Evolutionary conservation across 108 stramenopile species (phyloP).

Genomic region (Phaeodactylum tricornutum): DNA sequence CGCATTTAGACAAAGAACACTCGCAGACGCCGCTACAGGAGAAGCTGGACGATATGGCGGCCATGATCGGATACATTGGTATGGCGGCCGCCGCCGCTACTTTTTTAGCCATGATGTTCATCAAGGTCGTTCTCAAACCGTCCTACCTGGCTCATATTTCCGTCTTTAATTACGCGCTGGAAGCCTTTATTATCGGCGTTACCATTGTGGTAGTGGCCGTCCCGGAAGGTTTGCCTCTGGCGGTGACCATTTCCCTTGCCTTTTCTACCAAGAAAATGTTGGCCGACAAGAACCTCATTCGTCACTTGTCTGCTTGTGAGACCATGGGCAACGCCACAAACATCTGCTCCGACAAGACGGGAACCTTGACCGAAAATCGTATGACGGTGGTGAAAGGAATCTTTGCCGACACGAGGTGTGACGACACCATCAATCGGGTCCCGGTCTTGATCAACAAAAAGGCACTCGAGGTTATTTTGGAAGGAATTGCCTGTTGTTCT

Average conservation of each 20-base stretch:
- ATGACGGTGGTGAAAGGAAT: slow-evolving; percentile 77
- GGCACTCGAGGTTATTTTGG: slow-evolving; percentile 34
- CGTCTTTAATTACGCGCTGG: slow-evolving; percentile 40
- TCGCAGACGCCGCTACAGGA: slow-evolving; percentile 70
- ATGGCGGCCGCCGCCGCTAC: slow-evolving; percentile 66
- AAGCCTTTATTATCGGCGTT: slow-evolving; percentile 88
- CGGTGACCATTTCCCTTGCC: slow-evolving; percentile 87
- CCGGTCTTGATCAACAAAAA: slow-evolving; percentile 15
- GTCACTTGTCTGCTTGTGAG: slow-evolving; percentile 90
- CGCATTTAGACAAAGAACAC: slow-evolving; percentile 62
- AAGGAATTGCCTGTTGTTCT: slow-evolving; percentile 52
- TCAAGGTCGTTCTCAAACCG: slow-evolving; percentile 48
- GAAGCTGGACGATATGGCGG: slow-evolving; percentile 81
- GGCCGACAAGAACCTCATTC: slow-evolving; percentile 84
- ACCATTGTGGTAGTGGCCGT: slow-evolving; percentile 95
- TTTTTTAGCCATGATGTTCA: slow-evolving; percentile 74
- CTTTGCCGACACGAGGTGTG: slow-evolving; percentile 35
- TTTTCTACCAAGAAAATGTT: slow-evolving; percentile 88
- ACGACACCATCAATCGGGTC: slow-evolving; percentile 18
- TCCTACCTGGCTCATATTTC: slow-evolving; percentile 30
- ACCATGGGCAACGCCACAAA: slow-evolving; percentile 97
- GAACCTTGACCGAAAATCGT: slow-evolving; percentile 69
- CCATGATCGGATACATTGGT: slow-evolving; percentile 78
- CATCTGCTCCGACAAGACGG: slow-evolving; percentile 93
- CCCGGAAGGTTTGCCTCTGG: slow-evolving; percentile 92